Conservation (phyloP, 208 protist species). For the Acanthamoeba castellanii region DNA sequence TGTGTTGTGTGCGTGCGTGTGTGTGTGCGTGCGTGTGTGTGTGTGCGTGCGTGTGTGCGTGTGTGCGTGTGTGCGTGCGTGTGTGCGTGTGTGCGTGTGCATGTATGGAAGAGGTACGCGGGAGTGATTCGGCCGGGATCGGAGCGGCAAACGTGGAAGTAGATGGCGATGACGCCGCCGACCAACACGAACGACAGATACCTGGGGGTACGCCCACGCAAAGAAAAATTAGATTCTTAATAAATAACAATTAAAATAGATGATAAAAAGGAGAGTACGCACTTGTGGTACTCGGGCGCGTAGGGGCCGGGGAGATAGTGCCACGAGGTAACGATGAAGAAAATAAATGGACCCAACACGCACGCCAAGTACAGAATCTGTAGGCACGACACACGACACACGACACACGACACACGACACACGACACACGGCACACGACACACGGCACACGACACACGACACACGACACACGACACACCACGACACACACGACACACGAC, state of each 20-base stretch:
- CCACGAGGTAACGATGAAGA: conserved; percentile 40
- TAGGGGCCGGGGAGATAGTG: conserved; percentile 44
- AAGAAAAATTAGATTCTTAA: no score
- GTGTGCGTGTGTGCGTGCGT: no score
- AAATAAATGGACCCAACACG: conserved; percentile 37
- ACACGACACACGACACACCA: no score
- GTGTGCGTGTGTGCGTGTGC: background rate
- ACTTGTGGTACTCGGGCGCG: conserved; percentile 59
- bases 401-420: no score
- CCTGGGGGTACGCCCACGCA: background rate
- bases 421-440: no score
- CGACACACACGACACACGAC: no score
- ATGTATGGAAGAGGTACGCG: conserved; percentile 3
- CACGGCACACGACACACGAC: no score
- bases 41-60: no score
- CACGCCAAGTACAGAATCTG: conserved; percentile 61
- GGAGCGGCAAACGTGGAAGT: conserved; percentile 29
- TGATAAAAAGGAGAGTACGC: background rate
- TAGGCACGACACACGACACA: background rate
- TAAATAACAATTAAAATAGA: no score
- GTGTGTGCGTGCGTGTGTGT: no score
- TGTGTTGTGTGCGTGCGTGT: no score
- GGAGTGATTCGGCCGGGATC: conserved; percentile 62
- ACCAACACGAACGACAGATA: conserved; percentile 17
- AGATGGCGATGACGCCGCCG: background rate